Base-by-base conservation (phyloP, 1,284 basidiomycete genomes). In the Neonothopanus nambi region DNA sequence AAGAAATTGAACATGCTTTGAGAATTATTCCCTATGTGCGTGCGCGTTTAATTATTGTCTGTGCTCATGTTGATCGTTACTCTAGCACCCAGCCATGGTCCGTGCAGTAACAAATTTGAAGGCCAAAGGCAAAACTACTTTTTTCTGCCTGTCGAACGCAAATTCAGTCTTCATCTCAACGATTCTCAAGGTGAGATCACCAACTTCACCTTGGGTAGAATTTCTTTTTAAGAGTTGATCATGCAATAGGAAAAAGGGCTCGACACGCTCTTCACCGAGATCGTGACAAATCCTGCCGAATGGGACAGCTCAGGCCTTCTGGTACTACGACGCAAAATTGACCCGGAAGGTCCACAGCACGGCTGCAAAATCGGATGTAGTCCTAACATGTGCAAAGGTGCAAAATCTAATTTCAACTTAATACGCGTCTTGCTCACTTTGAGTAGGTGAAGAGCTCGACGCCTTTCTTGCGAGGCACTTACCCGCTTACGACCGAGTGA, bases 351-450 rank as follows among this genome's bases (percentile, higher is more conserved):
- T 1, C 84, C 85, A 5, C 95, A 95, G 63, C 97, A 99, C 70
- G 68, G 65, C 2, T 99, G 96, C 73, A 78, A 75, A 48, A 80
- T 98, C 50, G 96, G 96, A 13, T 99, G 96, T 76, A 87, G 87
- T 54, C 82, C 91, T 9, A 99, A 99, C 75, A 98, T 99, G 95
- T 99, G 96, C 80, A 99, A 99, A 79, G 96, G 91, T 86, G 12
- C 23, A 53, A 20, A 33, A 54, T 30, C 15, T 38, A 0, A 5
- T 20, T 5, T 50, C 36, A 18, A 35, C 13, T 40, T 26, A 28
- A 3, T 18, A 17, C 20, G n/a, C n/a, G 6, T 23, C n/a, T 23
- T 23, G 40, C 49, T 44, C 36, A 18, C 38, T 57, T 21, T 23
- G 35, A n/a, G 5, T 60, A 93, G 91, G 96, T 39, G 87, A 91